A percentile compares a stretch with the other conserved stretches of the same genome.
phyloP scores from a whole-genome alignment of 2,329 filamentous ascomycete species.

The Trichoderma koningiopsis region DNA sequence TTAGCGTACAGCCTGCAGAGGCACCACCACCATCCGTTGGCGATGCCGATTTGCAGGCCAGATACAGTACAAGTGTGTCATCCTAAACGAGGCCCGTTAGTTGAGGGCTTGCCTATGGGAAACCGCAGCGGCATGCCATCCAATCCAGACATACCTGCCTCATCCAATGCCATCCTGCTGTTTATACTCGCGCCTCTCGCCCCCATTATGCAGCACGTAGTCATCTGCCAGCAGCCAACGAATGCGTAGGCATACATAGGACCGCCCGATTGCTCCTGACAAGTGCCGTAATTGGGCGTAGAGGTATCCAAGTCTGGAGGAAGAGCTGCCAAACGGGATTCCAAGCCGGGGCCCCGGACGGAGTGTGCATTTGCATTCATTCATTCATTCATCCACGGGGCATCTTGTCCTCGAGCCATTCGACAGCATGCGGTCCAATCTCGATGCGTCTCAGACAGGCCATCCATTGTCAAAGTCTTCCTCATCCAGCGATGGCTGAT shows the following conservation, averaged over 20 bases:
- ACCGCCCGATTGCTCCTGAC: neutral
- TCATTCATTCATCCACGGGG: neutral
- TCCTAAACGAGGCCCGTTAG: neutral
- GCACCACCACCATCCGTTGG: neutral
- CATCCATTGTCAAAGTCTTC: neutral
- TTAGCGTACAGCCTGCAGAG: neutral
- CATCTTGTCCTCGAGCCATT: neutral
- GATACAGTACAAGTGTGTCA: neutral
- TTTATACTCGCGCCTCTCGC: neutral
- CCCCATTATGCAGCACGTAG: constrained; percentile 14
- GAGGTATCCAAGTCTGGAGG: neutral
- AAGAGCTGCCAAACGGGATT: neutral
- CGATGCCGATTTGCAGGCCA: neutral
- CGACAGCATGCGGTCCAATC: neutral
- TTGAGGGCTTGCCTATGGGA: neutral
- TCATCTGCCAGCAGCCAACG: constrained; percentile 11
- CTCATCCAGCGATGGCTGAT: neutral
- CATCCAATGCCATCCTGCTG: neutral
- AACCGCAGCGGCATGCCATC: neutral
- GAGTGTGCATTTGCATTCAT: neutral
- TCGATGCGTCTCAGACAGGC: neutral
- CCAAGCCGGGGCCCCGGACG: neutral
- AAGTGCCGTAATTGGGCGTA: constrained; percentile 6
- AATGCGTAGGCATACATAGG: neutral
- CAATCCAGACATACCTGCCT: constrained; percentile 15